phyloP scores from a whole-genome alignment of 345 rosid species.

The Noccaea caerulescens region DNA sequence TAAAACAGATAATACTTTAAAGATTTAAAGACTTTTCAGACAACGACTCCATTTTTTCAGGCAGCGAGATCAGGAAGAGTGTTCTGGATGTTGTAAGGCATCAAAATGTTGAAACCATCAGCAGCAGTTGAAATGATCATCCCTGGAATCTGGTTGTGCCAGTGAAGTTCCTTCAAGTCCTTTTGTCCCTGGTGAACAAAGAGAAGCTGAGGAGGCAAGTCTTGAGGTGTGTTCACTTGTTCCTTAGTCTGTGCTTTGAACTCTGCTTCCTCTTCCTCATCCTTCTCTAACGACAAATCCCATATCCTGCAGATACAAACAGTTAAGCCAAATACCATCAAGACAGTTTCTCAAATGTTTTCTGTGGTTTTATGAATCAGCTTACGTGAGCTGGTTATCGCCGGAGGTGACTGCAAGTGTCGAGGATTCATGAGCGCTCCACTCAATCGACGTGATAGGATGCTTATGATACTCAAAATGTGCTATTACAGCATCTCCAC shows the following conservation, averaged over 20 bases:
- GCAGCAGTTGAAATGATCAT: constrained; percentile 84
- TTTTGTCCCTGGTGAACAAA: constrained; percentile 99
- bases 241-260: constrained; percentile 82
- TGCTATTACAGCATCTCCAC: constrained; percentile 80
- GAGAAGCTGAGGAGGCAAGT: constrained; percentile 90
- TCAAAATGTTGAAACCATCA: constrained; percentile 86
- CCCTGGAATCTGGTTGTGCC: constrained; percentile 93
- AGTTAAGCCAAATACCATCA: neutral
- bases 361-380: neutral
- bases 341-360: neutral
- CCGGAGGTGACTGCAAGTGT: constrained; percentile 83
- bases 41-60: constrained; percentile 6
- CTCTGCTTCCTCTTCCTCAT: constrained; percentile 95
- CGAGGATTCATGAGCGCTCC: constrained; percentile 94
- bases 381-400: constrained; percentile 87
- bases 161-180: constrained; percentile 93
- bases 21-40: neutral
- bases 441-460: constrained; percentile 91
- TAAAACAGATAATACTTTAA: neutral
- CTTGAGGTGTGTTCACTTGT: constrained; percentile 79
- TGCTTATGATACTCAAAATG: constrained; percentile 86
- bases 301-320: constrained; percentile 63
- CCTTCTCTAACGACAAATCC: constrained; percentile 96
- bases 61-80: constrained; percentile 59
- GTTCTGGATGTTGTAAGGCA: constrained; percentile 90